phyloP scores from a whole-genome alignment of 2,329 filamentous ascomycete genomes.

The Geosmithia morbida region DNA sequence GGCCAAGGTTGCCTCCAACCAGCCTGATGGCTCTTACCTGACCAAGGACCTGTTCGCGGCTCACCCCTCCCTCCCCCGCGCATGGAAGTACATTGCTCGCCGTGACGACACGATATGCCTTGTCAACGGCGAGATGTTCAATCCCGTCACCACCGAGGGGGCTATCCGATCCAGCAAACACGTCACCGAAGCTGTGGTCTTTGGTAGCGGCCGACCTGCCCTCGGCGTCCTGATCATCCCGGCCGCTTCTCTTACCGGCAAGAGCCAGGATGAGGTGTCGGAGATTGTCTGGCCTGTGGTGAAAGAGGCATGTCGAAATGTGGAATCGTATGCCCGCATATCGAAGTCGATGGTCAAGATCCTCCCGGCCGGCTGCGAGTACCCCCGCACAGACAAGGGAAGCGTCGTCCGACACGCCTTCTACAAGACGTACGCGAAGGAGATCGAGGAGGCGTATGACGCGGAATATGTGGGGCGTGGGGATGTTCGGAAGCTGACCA shows the following conservation, averaged over 20 bases:
- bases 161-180: conserved; percentile 27
- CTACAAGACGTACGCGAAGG: conserved; percentile 24
- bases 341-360: conserved; percentile 32
- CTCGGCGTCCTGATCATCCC: conserved; percentile 43
- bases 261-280: conserved; percentile 13
- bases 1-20: conserved; percentile 39
- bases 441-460: conserved; percentile 25
- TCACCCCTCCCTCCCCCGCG: conserved; percentile 32
- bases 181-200: conserved; percentile 42
- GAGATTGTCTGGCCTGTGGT: conserved; percentile 16
- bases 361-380: conserved; percentile 22
- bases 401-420: conserved; percentile 34
- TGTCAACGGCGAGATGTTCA: conserved; percentile 54
- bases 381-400: conserved; percentile 37
- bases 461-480: not conserved
- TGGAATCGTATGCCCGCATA: conserved; percentile 18
- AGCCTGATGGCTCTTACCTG: conserved; percentile 43
- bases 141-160: conserved; percentile 46
- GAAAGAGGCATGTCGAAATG: conserved; percentile 11
- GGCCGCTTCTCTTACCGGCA: conserved; percentile 6
- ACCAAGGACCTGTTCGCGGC: conserved; percentile 48
- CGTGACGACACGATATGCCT: conserved; percentile 44
- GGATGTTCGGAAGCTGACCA: conserved; percentile 6
- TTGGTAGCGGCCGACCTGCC: conserved; percentile 40
- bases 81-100: conserved; percentile 46